Conservation (phyloP, 805 yeast species). For the Nakazawaea sp. region DNA sequence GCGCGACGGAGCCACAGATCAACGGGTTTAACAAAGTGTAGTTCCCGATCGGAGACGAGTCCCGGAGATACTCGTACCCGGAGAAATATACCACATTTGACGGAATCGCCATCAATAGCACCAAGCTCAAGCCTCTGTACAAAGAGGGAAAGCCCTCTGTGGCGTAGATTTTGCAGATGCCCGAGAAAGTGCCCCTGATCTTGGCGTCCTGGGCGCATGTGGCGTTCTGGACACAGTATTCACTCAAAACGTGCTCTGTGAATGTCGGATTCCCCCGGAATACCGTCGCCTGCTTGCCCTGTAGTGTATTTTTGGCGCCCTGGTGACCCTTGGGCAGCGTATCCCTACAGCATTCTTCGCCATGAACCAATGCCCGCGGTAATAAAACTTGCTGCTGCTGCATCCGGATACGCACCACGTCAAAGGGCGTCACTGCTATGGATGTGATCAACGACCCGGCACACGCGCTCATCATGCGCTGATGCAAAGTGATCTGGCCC, state of each 20-base stretch:
- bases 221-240: conserved; percentile 29
- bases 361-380: conserved; percentile 24
- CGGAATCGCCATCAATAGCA: conserved; percentile 85
- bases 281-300: background rate
- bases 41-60: conserved; percentile 50
- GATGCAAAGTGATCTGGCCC: conserved; percentile 34
- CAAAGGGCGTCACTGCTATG: conserved; percentile 71
- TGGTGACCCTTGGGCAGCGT: conserved; percentile 26
- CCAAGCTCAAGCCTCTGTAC: conserved; percentile 85
- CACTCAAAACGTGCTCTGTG: too few relatives aligned
- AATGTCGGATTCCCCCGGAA: too few relatives aligned
- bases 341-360: conserved; percentile 27
- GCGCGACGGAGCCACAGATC: conserved; percentile 78
- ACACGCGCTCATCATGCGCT: conserved; percentile 75
- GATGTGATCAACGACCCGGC: conserved; percentile 71
- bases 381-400: conserved; percentile 68
- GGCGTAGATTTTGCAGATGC: conserved; percentile 55
- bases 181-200: conserved; percentile 68
- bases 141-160: conserved; percentile 73
- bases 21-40: conserved; percentile 56
- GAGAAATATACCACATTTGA: conserved; percentile 90
- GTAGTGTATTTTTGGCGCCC: background rate
- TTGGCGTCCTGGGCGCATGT: conserved; percentile 34
- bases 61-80: conserved; percentile 84
- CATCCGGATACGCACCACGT: conserved; percentile 67